These are phyloP conservation scores for Annulohypoxylon nitens DNA, from an alignment of 495 filamentous ascomycete genomes.

Conservation along the genomic window DNA sequence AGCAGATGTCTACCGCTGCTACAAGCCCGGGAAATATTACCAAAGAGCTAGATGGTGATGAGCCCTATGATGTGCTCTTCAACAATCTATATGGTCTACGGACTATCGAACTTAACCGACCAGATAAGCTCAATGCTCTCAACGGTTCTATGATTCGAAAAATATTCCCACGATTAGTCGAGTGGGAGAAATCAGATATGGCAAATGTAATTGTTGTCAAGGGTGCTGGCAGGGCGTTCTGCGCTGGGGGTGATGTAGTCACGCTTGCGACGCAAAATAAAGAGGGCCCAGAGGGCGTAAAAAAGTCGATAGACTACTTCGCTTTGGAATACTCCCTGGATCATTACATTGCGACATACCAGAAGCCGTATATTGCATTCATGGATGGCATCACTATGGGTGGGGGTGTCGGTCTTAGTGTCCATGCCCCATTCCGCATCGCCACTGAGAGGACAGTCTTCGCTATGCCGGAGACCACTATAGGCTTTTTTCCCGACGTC, in stretches of 20 bases:
- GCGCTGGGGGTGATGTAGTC: slow-evolving; percentile 91
- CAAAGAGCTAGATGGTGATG: slow-evolving; percentile 73
- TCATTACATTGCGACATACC: slow-evolving; percentile 94
- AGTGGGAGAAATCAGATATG: slow-evolving; percentile 94
- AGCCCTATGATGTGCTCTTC: slow-evolving; percentile 93
- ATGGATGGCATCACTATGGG: slow-evolving; percentile 99
- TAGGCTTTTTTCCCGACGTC: slow-evolving; percentile 98
- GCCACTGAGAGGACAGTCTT: slow-evolving; percentile 95
- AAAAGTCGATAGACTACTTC: slow-evolving; percentile 85
- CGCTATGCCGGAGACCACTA: slow-evolving; percentile 98
- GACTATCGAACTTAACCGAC: slow-evolving; percentile 93
- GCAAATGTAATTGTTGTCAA: slow-evolving; percentile 94
- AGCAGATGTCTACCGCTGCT: slow-evolving; percentile 66
- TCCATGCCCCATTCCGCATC: slow-evolving; percentile 96
- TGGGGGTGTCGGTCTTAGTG: slow-evolving; percentile 91
- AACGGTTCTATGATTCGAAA: slow-evolving; percentile 95
- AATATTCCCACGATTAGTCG: slow-evolving; percentile 85
- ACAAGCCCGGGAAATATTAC: slow-evolving; percentile 48
- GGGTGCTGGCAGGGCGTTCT: slow-evolving; percentile 87
- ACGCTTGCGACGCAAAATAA: slow-evolving; percentile 79
- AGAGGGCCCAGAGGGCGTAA: slow-evolving; percentile 72
- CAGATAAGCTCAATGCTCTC: slow-evolving; percentile 88
- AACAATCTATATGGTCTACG: slow-evolving; percentile 87
- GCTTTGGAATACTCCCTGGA: slow-evolving; percentile 92
- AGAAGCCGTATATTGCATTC: slow-evolving; percentile 92